Conservation (phyloP, 352 stramenopile genomes). For the Globisporangium okanoganense region DNA sequence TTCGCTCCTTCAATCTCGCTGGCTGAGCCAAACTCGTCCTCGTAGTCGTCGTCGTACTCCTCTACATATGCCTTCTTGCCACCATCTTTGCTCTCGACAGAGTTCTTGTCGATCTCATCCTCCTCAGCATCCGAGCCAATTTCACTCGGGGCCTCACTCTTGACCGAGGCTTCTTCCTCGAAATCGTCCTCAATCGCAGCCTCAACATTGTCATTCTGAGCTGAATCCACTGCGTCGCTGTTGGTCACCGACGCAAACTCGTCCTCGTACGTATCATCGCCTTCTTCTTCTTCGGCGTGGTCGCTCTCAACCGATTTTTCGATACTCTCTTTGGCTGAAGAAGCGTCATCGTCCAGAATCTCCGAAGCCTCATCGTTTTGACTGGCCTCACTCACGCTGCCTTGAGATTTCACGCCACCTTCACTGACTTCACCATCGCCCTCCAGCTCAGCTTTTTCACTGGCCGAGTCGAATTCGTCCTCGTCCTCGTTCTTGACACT, state of each 20-base stretch:
- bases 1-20: conserved; percentile 5
- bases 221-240: neutral
- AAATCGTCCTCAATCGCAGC: neutral
- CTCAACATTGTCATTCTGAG: neutral
- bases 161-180: conserved; percentile 1
- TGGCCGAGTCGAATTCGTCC: conserved; percentile 42
- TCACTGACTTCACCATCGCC: conserved; percentile 1
- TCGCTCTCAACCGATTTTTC: neutral
- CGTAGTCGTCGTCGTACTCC: conserved; percentile 11
- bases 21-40: conserved; percentile 13
- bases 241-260: conserved; percentile 12
- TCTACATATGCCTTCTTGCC: neutral
- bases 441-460: conserved; percentile 14
- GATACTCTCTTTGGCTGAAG: neutral
- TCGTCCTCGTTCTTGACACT: conserved; percentile 21
- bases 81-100: conserved; percentile 1
- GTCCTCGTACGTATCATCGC: conserved; percentile 11
- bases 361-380: conserved; percentile 8
- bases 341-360: neutral
- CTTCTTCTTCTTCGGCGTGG: neutral
- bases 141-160: neutral
- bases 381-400: neutral
- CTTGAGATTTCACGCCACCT: neutral
- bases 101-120: neutral
- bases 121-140: neutral